Base-by-base conservation (phyloP, 192 early-diverging fungal species). In the Coemansia sp. region DNA sequence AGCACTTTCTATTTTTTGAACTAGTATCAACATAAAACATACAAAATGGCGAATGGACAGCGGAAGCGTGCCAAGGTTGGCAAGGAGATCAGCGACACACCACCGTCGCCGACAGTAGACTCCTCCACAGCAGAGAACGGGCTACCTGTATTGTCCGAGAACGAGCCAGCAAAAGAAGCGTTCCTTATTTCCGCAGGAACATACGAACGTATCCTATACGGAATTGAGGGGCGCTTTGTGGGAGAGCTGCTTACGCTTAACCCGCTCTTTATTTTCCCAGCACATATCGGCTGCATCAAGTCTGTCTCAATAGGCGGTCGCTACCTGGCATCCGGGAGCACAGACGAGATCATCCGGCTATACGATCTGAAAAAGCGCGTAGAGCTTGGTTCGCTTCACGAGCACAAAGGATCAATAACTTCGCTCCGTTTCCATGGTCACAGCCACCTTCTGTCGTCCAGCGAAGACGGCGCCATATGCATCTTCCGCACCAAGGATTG, bases 121-220 rank as follows among this genome's bases (percentile, higher is more conserved):
- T 20, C 55, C 4, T 23, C 55, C 20, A 33, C 71, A 67, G 36
- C 60, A 20, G 61, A 67, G 20, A 34, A 56, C 20, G 58, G 9
- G 7, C 35, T 69, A 13, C 62, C 69, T 15, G 25, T 65, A n/a
- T 53, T 65, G 19, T 32, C 33, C 6, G 53, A 72, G 38, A 53
- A 38, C 23, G 61, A 64, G 56, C 62, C 66, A 8, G 72, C 75
- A 25, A 65, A 63, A 33, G 66, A 69, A n/a, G 45, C 67, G 33
- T 79, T 84, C 33, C 20, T 84, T 41, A 61, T 75, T 41, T 45
- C 75, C 14, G 86, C 85, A 9, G 97, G 97, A 61, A 94, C 95
- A 29, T 99, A 99, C 74, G 97, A 99, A 75, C 89, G 96, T 14
- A 85, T 98, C 23, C 83, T 99, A n/a, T 99, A 98, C 72, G 96